A percentile compares a stretch with the other conserved stretches of the same genome.
phyloP scores from a whole-genome alignment of 2,329 filamentous ascomycete species.

The Calonectria leucothoes region DNA sequence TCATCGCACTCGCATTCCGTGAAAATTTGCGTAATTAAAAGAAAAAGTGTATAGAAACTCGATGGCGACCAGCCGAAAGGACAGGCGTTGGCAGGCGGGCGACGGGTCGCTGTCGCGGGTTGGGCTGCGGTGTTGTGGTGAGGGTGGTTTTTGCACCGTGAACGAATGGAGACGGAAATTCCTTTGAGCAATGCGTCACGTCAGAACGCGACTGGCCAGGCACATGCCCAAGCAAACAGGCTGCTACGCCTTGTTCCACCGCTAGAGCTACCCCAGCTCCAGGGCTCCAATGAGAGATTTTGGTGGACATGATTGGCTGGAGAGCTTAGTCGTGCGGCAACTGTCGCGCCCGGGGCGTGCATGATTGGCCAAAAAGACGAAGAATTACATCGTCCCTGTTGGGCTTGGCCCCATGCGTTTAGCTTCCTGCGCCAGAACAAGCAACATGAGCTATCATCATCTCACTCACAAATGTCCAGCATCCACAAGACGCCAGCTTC shows the following conservation, averaged over 20 bases:
- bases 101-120: slow-evolving; percentile 20
- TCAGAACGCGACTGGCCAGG: slow-evolving; percentile 48
- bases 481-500: neutral
- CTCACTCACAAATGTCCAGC: neutral
- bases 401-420: neutral
- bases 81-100: slow-evolving; percentile 15
- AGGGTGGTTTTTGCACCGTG: slow-evolving; percentile 38
- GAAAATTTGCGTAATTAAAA: slow-evolving; percentile 35
- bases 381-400: neutral
- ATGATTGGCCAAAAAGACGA: slow-evolving; percentile 10
- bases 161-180: slow-evolving; percentile 38
- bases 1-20: slow-evolving; percentile 84
- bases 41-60: slow-evolving; percentile 31
- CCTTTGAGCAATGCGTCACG: slow-evolving; percentile 49
- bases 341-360: neutral
- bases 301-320: slow-evolving; percentile 15
- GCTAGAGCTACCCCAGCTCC: slow-evolving; percentile 21
- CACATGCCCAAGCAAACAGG: slow-evolving; percentile 27
- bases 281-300: neutral
- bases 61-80: slow-evolving; percentile 18
- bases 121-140: slow-evolving; percentile 31
- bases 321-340: neutral
- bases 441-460: slow-evolving; percentile 3
- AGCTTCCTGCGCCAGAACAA: neutral
- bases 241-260: slow-evolving; percentile 22